Evolutionary conservation across 352 stramenopile genomes (phyloP), one percentile per base, ranked within the genome.

Genomic region (Pythium dissotocum): DNA sequence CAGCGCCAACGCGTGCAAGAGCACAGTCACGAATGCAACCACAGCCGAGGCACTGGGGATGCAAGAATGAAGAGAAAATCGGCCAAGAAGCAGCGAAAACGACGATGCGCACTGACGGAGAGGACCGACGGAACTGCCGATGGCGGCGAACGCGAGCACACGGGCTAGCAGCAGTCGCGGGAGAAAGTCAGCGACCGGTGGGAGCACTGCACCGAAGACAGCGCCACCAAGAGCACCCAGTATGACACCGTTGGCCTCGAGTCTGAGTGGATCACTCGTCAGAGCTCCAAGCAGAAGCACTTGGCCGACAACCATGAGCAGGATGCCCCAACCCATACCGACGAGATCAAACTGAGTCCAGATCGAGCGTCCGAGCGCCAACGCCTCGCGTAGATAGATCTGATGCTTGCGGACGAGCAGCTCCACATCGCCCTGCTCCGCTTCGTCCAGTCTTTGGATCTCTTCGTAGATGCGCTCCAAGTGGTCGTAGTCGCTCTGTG

Each of bases 271-370:
- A 1, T 61, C 62, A 16, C 26, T 60, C 32, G 57, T 14, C 21
- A 78, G 33, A 7, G 69, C 40, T 21, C 83, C 51, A 9, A 88
- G 71, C 10, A 60, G 13, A 1, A 68, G 35, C 2, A 28, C 62
- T 32, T 63, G 72, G 14, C 38, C 55, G 4, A 56, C 9, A 1
- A 70, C 16, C 36, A 93, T 72, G 14, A 93, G 60, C 18, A 79
- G 3, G 42, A 91, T 64, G 12, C 86, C 86, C 79, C 83, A 91
- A 4, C 52, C 70, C 88, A 96, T 96, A 33, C 71, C 79, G 60
- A 71, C 76, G n/a, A 94, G 65, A 60, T 96, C 88, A 54, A 96
- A 96, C 36, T 96, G 88, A 40, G 88, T 96, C 87, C 88, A 96
- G 60, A 95, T 87, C 14, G 85, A 89, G 10, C 88, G 83, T 8